Evolutionary conservation across 306 rosid species (phyloP).

Genomic region (Vigna hirtella): DNA sequence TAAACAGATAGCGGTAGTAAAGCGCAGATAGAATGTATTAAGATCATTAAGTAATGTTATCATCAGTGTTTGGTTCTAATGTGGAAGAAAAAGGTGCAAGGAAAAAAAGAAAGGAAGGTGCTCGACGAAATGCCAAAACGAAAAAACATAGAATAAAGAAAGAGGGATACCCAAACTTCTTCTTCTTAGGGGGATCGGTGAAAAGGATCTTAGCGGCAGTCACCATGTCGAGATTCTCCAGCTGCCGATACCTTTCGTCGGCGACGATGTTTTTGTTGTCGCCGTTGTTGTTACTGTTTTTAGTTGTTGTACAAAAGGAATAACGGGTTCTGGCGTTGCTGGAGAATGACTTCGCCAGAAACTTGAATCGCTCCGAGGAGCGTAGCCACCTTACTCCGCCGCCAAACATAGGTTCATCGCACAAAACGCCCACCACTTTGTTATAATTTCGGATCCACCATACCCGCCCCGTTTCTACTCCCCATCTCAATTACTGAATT

Average conservation of each 20-base stretch:
- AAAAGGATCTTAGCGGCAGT: conserved; percentile 85
- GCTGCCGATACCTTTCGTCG: conserved; percentile 63
- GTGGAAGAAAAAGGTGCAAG: neutral
- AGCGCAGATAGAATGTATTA: neutral
- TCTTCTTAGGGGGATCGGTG: conserved; percentile 65
- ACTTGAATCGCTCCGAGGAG: conserved; percentile 48
- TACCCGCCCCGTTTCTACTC: neutral
- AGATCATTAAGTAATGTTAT: too few relatives aligned
- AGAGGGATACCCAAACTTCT: conserved; percentile 73
- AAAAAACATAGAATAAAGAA: neutral
- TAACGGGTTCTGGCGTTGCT: conserved; percentile 22
- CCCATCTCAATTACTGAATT: neutral
- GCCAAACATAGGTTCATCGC: conserved; percentile 48
- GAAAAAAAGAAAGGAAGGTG: conserved; percentile 20
- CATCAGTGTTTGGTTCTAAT: too few relatives aligned
- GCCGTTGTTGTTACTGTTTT: neutral
- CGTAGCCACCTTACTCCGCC: conserved; percentile 54
- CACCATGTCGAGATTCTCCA: conserved; percentile 74
- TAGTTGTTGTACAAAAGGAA: conserved; percentile 27
- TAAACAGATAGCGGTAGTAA: neutral
- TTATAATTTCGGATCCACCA: neutral
- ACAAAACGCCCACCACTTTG: neutral
- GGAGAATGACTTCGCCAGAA: conserved; percentile 46
- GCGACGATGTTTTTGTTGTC: neutral
- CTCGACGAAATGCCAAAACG: conserved; percentile 50